Evolutionary conservation across 2,329 filamentous ascomycete genomes (phyloP).

Genomic region (Sporothrix curviconia): DNA sequence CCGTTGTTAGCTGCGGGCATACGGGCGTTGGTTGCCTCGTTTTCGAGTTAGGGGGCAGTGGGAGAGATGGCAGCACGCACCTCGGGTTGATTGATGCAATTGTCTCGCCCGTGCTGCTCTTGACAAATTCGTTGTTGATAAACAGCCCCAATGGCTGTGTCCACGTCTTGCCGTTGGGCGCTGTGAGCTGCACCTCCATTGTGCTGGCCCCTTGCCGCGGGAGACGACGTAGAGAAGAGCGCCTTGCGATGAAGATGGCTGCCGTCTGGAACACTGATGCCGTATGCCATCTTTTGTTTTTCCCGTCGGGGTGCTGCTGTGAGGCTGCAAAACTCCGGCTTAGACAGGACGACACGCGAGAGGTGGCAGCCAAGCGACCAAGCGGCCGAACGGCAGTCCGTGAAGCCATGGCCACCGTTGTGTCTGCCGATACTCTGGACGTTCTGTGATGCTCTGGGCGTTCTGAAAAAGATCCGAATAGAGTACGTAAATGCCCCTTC

Average conservation of each 20-base stretch:
- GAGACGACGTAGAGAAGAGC: not conserved
- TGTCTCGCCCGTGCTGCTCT: slow-evolving; percentile 57
- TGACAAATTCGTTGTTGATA: slow-evolving; percentile 75
- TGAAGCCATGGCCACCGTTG: not conserved
- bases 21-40: too few relatives aligned
- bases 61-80: slow-evolving; percentile 34
- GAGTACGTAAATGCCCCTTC: too few relatives aligned
- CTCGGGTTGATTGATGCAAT: slow-evolving; percentile 63
- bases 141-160: slow-evolving; percentile 70
- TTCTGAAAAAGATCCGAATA: too few relatives aligned
- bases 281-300: too few relatives aligned
- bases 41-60: too few relatives aligned
- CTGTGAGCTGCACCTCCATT: slow-evolving; percentile 55
- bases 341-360: not conserved
- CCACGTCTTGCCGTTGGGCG: slow-evolving; percentile 70
- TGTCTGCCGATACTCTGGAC: not conserved
- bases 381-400: not conserved
- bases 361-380: not conserved
- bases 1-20: not conserved
- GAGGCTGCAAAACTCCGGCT: not conserved
- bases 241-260: too few relatives aligned
- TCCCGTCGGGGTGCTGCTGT: not conserved
- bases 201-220: not conserved
- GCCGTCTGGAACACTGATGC: too few relatives aligned
- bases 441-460: too few relatives aligned